Base-by-base conservation (phyloP, 768 basidiomycete species). In the Trametes meyenii region DNA sequence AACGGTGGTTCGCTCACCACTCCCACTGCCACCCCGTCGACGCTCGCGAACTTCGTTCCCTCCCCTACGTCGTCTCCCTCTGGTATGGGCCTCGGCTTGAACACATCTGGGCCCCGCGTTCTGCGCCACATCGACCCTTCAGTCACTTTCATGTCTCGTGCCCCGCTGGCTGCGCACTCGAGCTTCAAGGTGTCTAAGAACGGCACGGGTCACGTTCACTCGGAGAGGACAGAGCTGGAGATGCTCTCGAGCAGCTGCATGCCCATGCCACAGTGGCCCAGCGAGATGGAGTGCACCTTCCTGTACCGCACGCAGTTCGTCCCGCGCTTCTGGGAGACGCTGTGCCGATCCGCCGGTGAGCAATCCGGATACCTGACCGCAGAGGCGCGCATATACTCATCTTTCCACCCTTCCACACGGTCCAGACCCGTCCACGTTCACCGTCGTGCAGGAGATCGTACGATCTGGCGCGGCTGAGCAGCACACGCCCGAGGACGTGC, bases 61-160 rank as follows among this genome's bases (percentile, higher is more conserved):
- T 66, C 62, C 16, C 53, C 66, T 23, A 58, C 65, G 16, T 58
- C 58, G n/a, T 59, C 54, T 16, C 43, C 53, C 10, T 55, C 62
- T 7, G 62, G 46, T 10, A 63, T 59, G 62, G 62, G 62, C 35
- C 57, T 64, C 36, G 62, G 53, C 14, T 54, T 64, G 21, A 68
- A 68, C 51, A 61, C 69, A 3, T 64, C 70, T 0, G 66, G 76
- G 19, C 79, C 85, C 33, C 86, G 88, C 36, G 81, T 78, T n/a
- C 74, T 91, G 50, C 75, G 75, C 16, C 75, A 80, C 46, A 90
- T 91, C 64, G 85, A 90, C 66, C 85, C 87, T 0, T 85, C 84
- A 2, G 79, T 90, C 36, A 86, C 89, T 21, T 85, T 91, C 66
- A 72, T 84, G 46, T 83, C 87, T 3, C 80, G 73, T 3, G 71